Percentiles rank a stretch among this genome's conserved stretches.
phyloP scores from a whole-genome alignment of 257 asterid species.

The Striga asiatica region DNA sequence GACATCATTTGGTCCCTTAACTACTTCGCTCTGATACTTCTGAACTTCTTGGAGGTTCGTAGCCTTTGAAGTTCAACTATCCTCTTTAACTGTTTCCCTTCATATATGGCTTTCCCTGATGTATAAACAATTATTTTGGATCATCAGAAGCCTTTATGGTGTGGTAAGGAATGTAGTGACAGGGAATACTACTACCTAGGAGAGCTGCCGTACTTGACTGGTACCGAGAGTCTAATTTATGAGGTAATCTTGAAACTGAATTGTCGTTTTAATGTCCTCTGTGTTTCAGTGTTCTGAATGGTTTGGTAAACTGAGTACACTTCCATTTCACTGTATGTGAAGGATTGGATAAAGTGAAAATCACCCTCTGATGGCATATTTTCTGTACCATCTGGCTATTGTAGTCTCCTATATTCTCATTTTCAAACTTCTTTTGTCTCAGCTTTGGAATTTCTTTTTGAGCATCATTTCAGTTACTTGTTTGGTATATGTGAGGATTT shows the following conservation, averaged over 20 bases:
- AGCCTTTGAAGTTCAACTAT: slow-evolving; percentile 10
- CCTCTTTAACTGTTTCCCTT: slow-evolving; percentile 10
- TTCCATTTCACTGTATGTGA: too few species aligned
- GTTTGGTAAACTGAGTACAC: too few species aligned
- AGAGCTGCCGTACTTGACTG: slow-evolving; percentile 76
- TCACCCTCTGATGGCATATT: too few species aligned
- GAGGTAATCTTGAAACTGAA: slow-evolving; percentile 48
- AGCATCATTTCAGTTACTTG: too few species aligned
- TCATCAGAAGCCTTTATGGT: slow-evolving; percentile 96
- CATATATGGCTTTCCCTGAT: slow-evolving; percentile 10
- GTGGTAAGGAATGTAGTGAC: slow-evolving; percentile 57
- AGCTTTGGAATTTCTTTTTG: too few species aligned
- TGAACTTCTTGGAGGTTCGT: slow-evolving; percentile 75
- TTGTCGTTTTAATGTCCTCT: not conserved
- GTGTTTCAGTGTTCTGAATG: slow-evolving; percentile 10
- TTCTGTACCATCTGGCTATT: too few species aligned
- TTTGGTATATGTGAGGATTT: too few species aligned
- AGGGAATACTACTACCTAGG: slow-evolving; percentile 83
- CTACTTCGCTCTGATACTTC: slow-evolving; percentile 66
- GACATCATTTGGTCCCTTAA: slow-evolving; percentile 86
- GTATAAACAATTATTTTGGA: slow-evolving; percentile 19
- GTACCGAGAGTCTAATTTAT: slow-evolving; percentile 55
- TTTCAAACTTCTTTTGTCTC: too few species aligned
- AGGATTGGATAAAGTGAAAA: too few species aligned
- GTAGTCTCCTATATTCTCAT: too few species aligned